Evolutionary conservation across 257 asterid genomes (phyloP).

Genomic region (Nemophila menziesii): DNA sequence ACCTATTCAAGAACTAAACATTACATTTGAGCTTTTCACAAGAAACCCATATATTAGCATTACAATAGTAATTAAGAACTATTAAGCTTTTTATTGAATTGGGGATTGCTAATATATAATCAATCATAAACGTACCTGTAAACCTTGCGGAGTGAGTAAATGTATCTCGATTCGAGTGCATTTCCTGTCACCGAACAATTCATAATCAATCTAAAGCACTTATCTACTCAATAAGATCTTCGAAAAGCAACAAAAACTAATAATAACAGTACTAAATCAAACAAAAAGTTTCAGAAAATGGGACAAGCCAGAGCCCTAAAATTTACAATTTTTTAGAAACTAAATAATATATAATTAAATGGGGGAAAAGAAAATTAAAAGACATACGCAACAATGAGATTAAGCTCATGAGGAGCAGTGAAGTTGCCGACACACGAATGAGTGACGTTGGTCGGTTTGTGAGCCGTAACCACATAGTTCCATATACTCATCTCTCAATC

Average conservation of each 20-base stretch:
- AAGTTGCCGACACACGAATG: constrained; percentile 97
- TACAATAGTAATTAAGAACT: not conserved
- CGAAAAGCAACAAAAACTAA: no score
- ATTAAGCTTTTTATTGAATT: not conserved
- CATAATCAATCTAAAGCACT: not conserved
- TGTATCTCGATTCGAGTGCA: constrained; percentile 92
- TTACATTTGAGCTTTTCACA: no score
- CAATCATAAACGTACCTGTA: constrained; percentile 44
- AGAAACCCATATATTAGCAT: no score
- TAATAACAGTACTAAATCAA: no score
- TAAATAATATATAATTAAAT: not conserved
- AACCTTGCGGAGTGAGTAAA: constrained; percentile 73
- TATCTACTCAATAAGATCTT: not conserved
- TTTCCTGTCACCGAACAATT: constrained; percentile 43
- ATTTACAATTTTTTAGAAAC: not conserved
- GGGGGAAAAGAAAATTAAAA: not conserved
- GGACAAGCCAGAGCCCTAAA: not conserved
- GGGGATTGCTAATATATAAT: not conserved
- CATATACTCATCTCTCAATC: constrained; percentile 53
- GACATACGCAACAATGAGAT: constrained; percentile 81
- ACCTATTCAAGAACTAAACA: no score
- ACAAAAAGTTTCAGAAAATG: not conserved
- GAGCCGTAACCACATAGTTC: constrained; percentile 99
- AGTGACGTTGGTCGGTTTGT: constrained; percentile 89
- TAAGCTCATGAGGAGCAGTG: constrained; percentile 84